phyloP scores from a whole-genome alignment of 2,329 filamentous ascomycete genomes.

The Colletotrichum tanaceti region DNA sequence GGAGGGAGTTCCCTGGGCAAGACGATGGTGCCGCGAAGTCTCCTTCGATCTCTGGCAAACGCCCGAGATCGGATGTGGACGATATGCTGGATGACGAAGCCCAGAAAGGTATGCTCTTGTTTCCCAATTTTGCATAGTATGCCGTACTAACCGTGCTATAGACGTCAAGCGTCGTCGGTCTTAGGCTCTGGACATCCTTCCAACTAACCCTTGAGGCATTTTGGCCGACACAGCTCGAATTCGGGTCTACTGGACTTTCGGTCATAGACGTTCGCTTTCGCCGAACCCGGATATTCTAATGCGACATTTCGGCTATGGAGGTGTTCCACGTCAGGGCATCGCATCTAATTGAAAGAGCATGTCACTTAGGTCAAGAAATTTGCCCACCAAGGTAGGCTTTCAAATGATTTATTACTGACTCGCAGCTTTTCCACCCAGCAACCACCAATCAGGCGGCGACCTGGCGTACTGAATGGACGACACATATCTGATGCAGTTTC shows the following conservation, averaged over 20 bases:
- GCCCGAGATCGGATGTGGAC: conserved; percentile 44
- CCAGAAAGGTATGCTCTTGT: conserved; percentile 42
- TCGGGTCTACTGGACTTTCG: conserved; percentile 20
- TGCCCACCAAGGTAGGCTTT: conserved; percentile 35
- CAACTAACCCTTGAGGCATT: conserved; percentile 31
- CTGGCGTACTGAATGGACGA: conserved; percentile 15
- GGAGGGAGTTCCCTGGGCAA: conserved; percentile 44
- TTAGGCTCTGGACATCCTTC: conserved; percentile 26
- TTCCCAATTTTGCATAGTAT: background rate
- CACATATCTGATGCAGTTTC: conserved; percentile 8
- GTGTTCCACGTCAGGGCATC: background rate
- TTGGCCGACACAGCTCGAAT: conserved; percentile 5
- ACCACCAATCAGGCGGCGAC: conserved; percentile 4
- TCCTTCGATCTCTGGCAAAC: conserved; percentile 41
- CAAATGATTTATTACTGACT: conserved; percentile 31
- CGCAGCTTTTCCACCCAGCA: conserved; percentile 21
- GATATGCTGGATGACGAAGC: conserved; percentile 41
- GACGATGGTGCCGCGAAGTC: conserved; percentile 37
- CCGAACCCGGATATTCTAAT: background rate
- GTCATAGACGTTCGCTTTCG: background rate
- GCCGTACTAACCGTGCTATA: conserved; percentile 37
- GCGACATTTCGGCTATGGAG: background rate
- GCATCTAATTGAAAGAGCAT: background rate
- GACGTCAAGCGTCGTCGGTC: conserved; percentile 46
- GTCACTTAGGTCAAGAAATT: background rate